Conservation (phyloP, 371 early-diverging fungal genomes). For the Paraphysoderma sedebokerense region DNA sequence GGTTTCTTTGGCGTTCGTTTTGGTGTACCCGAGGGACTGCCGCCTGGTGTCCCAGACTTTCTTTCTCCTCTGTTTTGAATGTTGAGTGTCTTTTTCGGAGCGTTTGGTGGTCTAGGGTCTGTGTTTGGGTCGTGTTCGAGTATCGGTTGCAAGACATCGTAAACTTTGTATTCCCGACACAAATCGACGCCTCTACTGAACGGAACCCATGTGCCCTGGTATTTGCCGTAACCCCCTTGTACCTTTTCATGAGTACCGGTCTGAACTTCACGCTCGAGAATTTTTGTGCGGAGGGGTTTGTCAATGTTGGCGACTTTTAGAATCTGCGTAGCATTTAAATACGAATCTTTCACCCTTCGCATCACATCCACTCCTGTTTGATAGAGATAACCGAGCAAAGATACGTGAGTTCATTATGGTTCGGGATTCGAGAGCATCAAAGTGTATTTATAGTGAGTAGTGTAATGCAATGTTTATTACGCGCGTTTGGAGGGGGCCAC, state of each 20-base stretch:
- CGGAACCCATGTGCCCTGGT: conserved; percentile 83
- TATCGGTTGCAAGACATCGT: conserved; percentile 14
- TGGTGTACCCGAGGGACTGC: too few species aligned
- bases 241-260: conserved; percentile 72
- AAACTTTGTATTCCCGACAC: conserved; percentile 23
- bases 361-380: conserved; percentile 86
- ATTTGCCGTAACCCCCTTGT: conserved; percentile 92
- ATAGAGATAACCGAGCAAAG: too few species aligned
- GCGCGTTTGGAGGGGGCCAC: too few species aligned
- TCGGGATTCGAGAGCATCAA: too few species aligned
- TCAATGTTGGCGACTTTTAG: conserved; percentile 84
- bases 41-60: too few species aligned
- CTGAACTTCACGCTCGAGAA: conserved; percentile 70
- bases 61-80: too few species aligned
- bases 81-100: conserved; percentile 8
- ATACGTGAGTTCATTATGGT: too few species aligned
- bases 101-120: conserved; percentile 10
- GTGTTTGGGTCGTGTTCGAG: conserved; percentile 17
- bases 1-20: too few species aligned
- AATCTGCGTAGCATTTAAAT: conserved; percentile 85
- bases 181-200: conserved; percentile 58
- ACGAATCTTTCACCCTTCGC: conserved; percentile 66
- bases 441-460: too few species aligned
- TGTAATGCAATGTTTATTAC: too few species aligned
- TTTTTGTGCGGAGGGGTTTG: conserved; percentile 70